phyloP scores from a whole-genome alignment of 2,329 filamentous ascomycete genomes.

The Monosporascus sp. region DNA sequence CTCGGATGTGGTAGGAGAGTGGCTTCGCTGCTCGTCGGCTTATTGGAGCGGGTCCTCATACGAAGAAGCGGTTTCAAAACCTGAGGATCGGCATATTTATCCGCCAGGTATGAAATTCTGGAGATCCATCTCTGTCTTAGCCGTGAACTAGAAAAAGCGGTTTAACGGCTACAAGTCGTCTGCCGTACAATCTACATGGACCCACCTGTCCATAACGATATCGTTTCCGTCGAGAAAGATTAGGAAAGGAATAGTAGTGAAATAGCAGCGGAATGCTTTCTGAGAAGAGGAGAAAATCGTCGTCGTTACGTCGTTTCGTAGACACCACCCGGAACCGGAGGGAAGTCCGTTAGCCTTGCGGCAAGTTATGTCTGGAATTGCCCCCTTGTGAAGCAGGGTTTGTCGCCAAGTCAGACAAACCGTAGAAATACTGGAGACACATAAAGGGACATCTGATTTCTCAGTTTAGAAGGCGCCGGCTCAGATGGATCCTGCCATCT shows the following conservation, averaged over 20 bases:
- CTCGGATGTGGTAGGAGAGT: neutral
- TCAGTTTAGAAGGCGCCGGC: constrained; percentile 22
- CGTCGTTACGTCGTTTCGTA: constrained; percentile 40
- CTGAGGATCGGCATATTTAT: neutral
- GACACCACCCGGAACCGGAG: constrained; percentile 38
- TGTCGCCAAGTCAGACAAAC: constrained; percentile 45
- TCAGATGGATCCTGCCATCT: constrained; percentile 21
- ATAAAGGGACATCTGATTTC: constrained; percentile 22
- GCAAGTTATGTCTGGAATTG: constrained; percentile 56
- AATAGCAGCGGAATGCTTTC: constrained; percentile 18
- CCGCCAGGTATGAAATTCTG: neutral
- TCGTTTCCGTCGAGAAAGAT: constrained; percentile 17
- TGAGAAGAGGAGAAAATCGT: constrained; percentile 19
- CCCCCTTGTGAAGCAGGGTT: constrained; percentile 39
- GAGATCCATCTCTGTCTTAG: neutral
- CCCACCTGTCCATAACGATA: constrained; percentile 18
- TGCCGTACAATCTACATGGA: constrained; percentile 14
- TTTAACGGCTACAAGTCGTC: constrained; percentile 6
- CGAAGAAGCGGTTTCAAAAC: neutral
- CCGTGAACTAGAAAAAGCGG: neutral
- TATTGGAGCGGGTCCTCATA: neutral
- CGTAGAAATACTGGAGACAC: constrained; percentile 31
- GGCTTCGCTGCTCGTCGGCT: too few relatives aligned
- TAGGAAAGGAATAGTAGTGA: constrained; percentile 21
- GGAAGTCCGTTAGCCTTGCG: constrained; percentile 47